Evolutionary conservation across 1,284 basidiomycete species (phyloP), one percentile per base, ranked within the genome.

Genomic region (Psilocybe mexicana): DNA sequence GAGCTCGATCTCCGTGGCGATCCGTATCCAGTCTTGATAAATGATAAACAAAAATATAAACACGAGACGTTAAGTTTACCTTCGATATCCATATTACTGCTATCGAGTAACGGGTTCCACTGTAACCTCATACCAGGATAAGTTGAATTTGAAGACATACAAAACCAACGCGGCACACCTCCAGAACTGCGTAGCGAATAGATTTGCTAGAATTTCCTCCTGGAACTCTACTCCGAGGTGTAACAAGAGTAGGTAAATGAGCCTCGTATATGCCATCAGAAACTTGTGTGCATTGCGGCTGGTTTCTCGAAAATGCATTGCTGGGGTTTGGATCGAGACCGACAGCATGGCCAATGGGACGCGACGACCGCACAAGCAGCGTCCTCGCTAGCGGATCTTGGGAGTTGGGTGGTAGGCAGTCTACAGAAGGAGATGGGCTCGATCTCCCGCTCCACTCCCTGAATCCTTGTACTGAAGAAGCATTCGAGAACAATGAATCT

Each of bases 1-100:
- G 51, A 94, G 83, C 67, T 95, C 93, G 60, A 97, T 94, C 69
- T 97, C 95, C 4, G 86, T 88, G 0, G 93, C 91, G 40, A 97
- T 88, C 5, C 91, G 81, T 62, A 94, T 88, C 92, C 93, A 96
- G 68, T 96, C 94, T 88, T 65, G 54, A 61, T 53, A 62, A 52
- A 51, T 46, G 14, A 52, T 54, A 62, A 54, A 62, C 43, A 51
- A 52, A 14, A 53, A 53, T 45, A 51, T 50, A 26, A 38, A 52
- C 38, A 38, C 40, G 26, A 23, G 8, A 30, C 5, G 4, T 10
- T 12, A 14, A 26, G 24, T 35, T 18, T 61, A 89, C 90, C 89
- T 63, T 85, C 78, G 48, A 89, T 89, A 65, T 88, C 88, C 64
- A 94, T 87, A 66, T 94, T 94, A 66, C 91, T 93, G 65, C 92